These are phyloP conservation scores for Monilinia fructicola DNA, from an alignment of 2,329 filamentous ascomycete species.

Conservation along the genomic window DNA sequence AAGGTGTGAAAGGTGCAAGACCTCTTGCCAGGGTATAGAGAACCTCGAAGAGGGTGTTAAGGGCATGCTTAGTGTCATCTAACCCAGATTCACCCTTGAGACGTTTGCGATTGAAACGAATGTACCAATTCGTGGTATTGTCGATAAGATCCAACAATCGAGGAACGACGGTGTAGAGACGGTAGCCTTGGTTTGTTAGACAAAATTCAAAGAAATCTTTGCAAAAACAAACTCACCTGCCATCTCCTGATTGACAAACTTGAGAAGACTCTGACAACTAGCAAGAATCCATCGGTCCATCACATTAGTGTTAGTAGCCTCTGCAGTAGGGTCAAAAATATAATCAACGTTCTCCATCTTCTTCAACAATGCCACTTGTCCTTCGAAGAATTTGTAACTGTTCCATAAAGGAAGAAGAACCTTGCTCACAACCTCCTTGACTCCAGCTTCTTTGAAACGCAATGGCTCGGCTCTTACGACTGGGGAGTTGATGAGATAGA, in stretches of 20 bases:
- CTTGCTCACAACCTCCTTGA: conserved; percentile 92
- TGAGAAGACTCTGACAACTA: conserved; percentile 83
- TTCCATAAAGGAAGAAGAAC: conserved; percentile 93
- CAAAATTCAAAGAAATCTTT: conserved; percentile 7
- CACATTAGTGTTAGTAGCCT: conserved; percentile 79
- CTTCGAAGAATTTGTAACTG: conserved; percentile 94
- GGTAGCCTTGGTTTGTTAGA: conserved; percentile 52
- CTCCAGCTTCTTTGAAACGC: conserved; percentile 85
- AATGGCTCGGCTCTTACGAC: conserved; percentile 90
- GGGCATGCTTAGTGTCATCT: conserved; percentile 82
- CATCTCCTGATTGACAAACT: conserved; percentile 95
- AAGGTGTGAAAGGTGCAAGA: conserved; percentile 92
- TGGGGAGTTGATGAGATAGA: conserved; percentile 97
- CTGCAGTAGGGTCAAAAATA: conserved; percentile 72
- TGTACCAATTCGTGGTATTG: conserved; percentile 98
- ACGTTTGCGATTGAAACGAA: conserved; percentile 87
- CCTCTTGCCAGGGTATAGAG: conserved; percentile 85
- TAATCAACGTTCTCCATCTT: conserved; percentile 79
- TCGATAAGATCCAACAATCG: conserved; percentile 81
- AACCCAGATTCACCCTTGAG: conserved; percentile 87
- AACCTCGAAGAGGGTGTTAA: conserved; percentile 94
- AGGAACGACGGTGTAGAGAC: conserved; percentile 88
- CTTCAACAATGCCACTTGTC: conserved; percentile 81
- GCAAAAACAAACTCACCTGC: conserved; percentile 52
- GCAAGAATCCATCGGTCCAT: conserved; percentile 97